Base-by-base conservation (phyloP, 2,329 filamentous ascomycete species). In the Ophiostoma angusticollis region DNA sequence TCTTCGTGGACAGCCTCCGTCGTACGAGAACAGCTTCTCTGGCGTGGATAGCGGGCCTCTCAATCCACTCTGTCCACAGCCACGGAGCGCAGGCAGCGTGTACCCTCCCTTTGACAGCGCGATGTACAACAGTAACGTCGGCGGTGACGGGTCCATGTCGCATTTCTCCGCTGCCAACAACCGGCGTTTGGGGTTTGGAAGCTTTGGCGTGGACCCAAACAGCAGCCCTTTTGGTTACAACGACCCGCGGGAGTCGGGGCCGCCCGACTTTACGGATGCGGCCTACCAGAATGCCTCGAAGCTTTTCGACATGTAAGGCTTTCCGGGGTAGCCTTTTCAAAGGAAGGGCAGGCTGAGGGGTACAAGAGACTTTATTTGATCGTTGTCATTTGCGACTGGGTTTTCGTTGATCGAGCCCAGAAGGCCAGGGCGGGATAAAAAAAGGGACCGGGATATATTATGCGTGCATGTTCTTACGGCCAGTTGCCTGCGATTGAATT, bases 151-250 rank as follows among this genome's bases (percentile, higher is more conserved):
- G 2, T 17, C 41, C 1, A 32, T 49, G 1, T 38, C 41, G 9
- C 29, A 47, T 4, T 60, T 58, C 37, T 49, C 54, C n/a, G 45
- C 52, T 2, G 50, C 53, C 23, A 54, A 52, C 31, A 40, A 38
- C 19, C 42, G 40, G 7, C 46, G 44, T 30, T 49, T 53, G 24
- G 50, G 52, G 35, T 48, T 41, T 21, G 43, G 36, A 0, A 19
- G 31, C 9, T 47, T 42, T n/a, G 30, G 24, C 18, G 35, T 47
- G 30, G 45, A 42, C 22, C 12, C 45, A 18, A 39, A 24, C 18
- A 40, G 33, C 23, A 37, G 27, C 16, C 22, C 44, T 17, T 48
- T 46, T 33, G 42, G 35, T 12, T 47, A 45, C 32, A 18, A 14
- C 11, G 44, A 40, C 14, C 37, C 40, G 18, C 46, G 42, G 3